These are phyloP conservation scores for Echites panduratus DNA, from an alignment of 257 asterid genomes.

Conservation along the genomic window DNA sequence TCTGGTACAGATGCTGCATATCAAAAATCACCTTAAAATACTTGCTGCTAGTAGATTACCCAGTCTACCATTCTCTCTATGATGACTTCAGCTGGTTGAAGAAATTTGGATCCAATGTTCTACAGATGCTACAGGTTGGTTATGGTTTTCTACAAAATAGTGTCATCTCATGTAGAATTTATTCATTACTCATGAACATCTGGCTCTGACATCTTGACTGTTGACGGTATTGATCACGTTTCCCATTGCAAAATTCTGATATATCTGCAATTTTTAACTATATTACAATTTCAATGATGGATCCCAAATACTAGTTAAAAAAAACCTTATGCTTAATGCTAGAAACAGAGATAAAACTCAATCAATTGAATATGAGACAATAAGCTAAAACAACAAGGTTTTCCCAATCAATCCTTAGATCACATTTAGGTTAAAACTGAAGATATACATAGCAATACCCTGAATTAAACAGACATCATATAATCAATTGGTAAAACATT, in stretches of 20 bases:
- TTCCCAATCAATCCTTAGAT: background rate
- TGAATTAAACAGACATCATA: background rate
- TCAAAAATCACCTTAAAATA: constrained; percentile 10
- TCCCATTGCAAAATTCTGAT: background rate
- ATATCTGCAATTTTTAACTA: background rate
- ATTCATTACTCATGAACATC: background rate
- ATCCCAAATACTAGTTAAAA: background rate
- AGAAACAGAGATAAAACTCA: background rate
- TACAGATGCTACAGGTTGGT: constrained; percentile 71
- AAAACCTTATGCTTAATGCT: background rate
- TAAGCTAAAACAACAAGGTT: background rate
- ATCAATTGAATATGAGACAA: background rate
- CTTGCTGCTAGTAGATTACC: constrained; percentile 52
- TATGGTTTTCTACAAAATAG: background rate
- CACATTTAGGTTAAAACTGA: background rate
- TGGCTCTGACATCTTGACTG: background rate
- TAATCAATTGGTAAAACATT: background rate
- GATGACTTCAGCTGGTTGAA: constrained; percentile 84
- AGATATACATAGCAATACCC: background rate
- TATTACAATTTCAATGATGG: background rate
- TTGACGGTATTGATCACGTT: background rate
- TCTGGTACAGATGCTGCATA: background rate
- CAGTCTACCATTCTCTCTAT: constrained; percentile 81
- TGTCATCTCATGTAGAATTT: constrained; percentile 4
- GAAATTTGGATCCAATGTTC: constrained; percentile 80